Conservation (phyloP, 495 filamentous ascomycete species). For the Lindgomyces ingoldianus region DNA sequence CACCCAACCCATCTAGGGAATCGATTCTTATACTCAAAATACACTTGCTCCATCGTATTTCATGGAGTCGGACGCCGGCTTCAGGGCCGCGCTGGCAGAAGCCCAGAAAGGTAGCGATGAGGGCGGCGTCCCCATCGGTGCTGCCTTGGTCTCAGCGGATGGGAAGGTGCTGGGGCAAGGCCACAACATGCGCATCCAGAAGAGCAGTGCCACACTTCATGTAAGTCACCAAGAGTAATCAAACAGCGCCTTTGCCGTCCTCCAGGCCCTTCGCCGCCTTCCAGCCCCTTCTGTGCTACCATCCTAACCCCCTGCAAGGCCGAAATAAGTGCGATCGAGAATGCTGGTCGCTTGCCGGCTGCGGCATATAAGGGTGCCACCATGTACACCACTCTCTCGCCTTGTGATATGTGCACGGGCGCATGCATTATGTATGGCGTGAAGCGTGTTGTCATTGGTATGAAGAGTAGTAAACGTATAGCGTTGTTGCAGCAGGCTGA, state of each 20-base stretch:
- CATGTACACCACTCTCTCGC: slow-evolving; percentile 86
- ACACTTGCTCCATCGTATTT: slow-evolving; percentile 15
- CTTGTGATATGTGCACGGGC: slow-evolving; percentile 87
- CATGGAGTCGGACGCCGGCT: slow-evolving; percentile 57
- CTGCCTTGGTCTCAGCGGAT: slow-evolving; percentile 67
- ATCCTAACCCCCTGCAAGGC: slow-evolving; percentile 53
- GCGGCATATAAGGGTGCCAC: slow-evolving; percentile 71
- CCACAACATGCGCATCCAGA: slow-evolving; percentile 81
- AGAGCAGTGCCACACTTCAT: slow-evolving; percentile 72
- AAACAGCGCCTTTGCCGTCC: too few species aligned
- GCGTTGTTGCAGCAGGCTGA: background rate
- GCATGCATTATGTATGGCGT: slow-evolving; percentile 81
- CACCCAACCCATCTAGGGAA: background rate
- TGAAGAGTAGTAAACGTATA: background rate
- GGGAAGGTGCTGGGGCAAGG: slow-evolving; percentile 77
- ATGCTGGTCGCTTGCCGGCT: slow-evolving; percentile 73
- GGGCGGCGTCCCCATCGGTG: slow-evolving; percentile 82
- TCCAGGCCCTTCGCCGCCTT: background rate
- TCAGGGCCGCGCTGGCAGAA: slow-evolving; percentile 73
- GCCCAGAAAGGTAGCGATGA: slow-evolving; percentile 67
- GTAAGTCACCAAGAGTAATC: slow-evolving; percentile 57
- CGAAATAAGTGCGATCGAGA: slow-evolving; percentile 78
- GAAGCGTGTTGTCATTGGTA: slow-evolving; percentile 68
- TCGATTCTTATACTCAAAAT: background rate
- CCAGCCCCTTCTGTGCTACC: background rate